phyloP scores from a whole-genome alignment of 2,329 filamentous ascomycete genomes.

The Colletotrichum gigasporum region DNA sequence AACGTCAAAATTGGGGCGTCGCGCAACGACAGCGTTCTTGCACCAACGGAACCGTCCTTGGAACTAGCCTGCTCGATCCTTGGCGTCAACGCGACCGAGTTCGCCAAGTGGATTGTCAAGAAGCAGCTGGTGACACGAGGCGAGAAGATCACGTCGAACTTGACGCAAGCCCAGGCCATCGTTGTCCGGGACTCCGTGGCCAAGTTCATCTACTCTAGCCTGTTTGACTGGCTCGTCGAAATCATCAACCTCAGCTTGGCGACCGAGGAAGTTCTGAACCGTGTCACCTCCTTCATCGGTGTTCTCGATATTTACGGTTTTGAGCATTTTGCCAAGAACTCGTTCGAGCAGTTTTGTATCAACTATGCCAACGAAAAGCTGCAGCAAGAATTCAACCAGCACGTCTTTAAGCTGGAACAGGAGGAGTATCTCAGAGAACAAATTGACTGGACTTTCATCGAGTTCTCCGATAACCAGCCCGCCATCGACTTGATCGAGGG shows the following conservation, averaged over 20 bases:
- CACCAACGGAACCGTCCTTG: constrained; percentile 82
- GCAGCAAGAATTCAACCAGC: constrained; percentile 98
- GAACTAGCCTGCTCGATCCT: constrained; percentile 84
- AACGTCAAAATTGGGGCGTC: constrained; percentile 96
- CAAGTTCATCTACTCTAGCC: constrained; percentile 97
- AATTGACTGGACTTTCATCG: constrained; percentile 99
- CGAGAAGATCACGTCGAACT: constrained; percentile 96
- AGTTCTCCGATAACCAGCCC: constrained; percentile 98
- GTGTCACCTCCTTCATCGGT: constrained; percentile 92
- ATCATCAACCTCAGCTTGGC: constrained; percentile 92
- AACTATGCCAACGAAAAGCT: constrained; percentile 99
- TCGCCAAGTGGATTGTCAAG: constrained; percentile 98
- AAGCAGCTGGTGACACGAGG: constrained; percentile 96
- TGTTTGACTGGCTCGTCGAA: constrained; percentile 99
- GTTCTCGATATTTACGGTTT: constrained; percentile 99
- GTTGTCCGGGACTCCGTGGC: constrained; percentile 97
- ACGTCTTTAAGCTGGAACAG: constrained; percentile 98
- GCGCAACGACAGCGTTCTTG: constrained; percentile 85
- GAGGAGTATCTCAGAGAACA: constrained; percentile 96
- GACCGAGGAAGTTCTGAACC: constrained; percentile 83
- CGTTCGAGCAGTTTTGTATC: constrained; percentile 99
- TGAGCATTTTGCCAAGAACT: constrained; percentile 99
- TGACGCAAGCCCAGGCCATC: constrained; percentile 91
- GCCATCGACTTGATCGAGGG: constrained; percentile 99
- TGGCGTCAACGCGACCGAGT: constrained; percentile 85